Evolutionary conservation across 2,329 filamentous ascomycete genomes (phyloP), one percentile per base, ranked within the genome.

Genomic region (Scedosporium apiospermum): DNA sequence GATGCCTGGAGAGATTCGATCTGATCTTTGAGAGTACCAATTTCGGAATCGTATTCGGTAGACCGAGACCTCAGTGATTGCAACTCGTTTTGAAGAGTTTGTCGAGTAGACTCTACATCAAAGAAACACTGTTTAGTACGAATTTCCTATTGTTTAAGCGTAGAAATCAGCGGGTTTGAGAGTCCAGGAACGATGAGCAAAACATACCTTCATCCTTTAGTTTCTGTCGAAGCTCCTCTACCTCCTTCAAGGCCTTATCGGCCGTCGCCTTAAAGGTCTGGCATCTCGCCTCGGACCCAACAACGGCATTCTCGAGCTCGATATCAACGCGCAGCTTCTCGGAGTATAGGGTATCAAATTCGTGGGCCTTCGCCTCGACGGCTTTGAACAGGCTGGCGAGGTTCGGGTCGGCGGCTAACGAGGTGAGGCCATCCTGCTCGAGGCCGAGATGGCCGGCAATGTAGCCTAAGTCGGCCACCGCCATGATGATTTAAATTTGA

Each of bases 321-420:
- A 99, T 95, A 69, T 96, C 91, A 57, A 90, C 80, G 67, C 91
- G 88, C 55, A 97, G 82, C 77, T 97, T 98, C 67, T 96, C 90
- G 9, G 93, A 88, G 69, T 88, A 91, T 49, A 96, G 77, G 46
- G 87, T 83, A 71, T 96, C 91, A 69, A 85, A 88, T 69, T 96
- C 91, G 69, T 88, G 89, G 42, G 90, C 91, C 74, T 95, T 96
- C 34, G 80, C 78, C 26, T 88, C 83, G 61, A 98, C 84, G 27
- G 89, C 88, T 65, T 85, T 80, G 49, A 99, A 82, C 61, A 99
- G 80, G 51, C 84, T 79, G 64, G 84, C 82, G 66, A 97, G 89
- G 3, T 92, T 97, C 58, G 90, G 90, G 46, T 83, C 80, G 63
- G 87, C 85, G 49, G 87, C 78, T 68, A 87, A 75, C 26, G 82